Base-by-base conservation (phyloP, 164 flowering plant species). In the Pachysandra terminalis region DNA sequence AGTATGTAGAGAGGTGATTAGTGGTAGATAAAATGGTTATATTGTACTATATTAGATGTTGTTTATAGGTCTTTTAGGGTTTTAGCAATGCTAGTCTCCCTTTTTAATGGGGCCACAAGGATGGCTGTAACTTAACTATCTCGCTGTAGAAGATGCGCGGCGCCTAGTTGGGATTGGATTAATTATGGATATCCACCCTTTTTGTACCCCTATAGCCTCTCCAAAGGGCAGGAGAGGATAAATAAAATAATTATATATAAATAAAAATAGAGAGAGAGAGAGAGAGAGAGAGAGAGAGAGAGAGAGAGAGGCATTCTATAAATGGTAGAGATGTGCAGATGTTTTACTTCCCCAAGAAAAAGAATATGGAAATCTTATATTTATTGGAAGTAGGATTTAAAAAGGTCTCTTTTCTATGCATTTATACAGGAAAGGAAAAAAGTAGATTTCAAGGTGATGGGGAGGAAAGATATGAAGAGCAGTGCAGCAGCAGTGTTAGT, bases 291-390 rank as follows among this genome's bases (percentile, higher is more conserved):
- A 24, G 24, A 53, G 12, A 52, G 19, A 17, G 53, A 56, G 23
- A 28, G 17, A 14, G 51, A 8, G 25, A 19, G 41, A 13, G 45
- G 56, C 56, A 35, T 32, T 37, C 7, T 21, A 32, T 19, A 10
- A 12, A 4, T 55, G 23, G 52, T 24, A 55, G 65, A 52, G 64
- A 27, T 19, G 24, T 63, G 22, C 48, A 23, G 26, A 55, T 51
- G 7, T 68, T 58, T 73, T 64, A 37, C 60, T 64, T 49, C 41
- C 73, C 63, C 72, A 10, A 45, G 51, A 12, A 3, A 3, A 73
- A 68, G 72, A 65, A 68, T 71, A 58, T 23, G 35, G 59, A 54
- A 69, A 59, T 32, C 58, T n/a, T 59, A 23, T 62, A 68, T 35
- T 61, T 45, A 35, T 40, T 68, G 66, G 23, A 22, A 67, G 51